Evolutionary conservation across 192 early-diverging fungal genomes (phyloP).

Genomic region (Entomortierella parvispora): DNA sequence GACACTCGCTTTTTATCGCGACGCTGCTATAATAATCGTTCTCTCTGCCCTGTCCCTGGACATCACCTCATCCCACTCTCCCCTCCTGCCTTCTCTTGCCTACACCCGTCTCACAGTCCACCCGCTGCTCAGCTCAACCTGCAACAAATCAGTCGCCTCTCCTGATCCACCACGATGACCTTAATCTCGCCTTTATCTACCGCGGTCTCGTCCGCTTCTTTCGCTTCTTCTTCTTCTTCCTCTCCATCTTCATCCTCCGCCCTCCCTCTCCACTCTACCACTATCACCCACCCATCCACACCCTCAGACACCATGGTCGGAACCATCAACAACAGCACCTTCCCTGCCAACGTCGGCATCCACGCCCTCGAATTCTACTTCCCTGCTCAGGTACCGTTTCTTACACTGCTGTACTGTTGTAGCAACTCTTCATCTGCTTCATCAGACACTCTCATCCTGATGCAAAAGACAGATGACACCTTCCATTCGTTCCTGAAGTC

Average conservation of each 20-base stretch:
- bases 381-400: conserved; percentile 52
- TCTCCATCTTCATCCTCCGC: conserved; percentile 5
- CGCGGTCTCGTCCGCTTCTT: conserved; percentile 4
- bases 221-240: conserved; percentile 8
- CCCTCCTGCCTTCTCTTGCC: not conserved
- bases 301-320: conserved; percentile 30
- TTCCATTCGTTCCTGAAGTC: conserved; percentile 2
- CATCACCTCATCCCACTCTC: conserved; percentile 12
- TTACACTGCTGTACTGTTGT: too few species aligned
- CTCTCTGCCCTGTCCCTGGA: not conserved
- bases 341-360: conserved; percentile 71
- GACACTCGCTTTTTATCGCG: too few species aligned
- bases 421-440: too few species aligned
- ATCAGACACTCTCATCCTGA: too few species aligned
- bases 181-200: not conserved
- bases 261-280: not conserved
- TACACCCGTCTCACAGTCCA: not conserved
- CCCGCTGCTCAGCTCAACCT: not conserved
- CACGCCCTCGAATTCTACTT: conserved; percentile 76
- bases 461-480: conserved; percentile 9
- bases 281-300: not conserved
- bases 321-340: conserved; percentile 41
- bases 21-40: too few species aligned
- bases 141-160: not conserved
- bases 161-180: not conserved